Base-by-base conservation (phyloP, 768 basidiomycete genomes). In the Glaciozyma antarctica region DNA sequence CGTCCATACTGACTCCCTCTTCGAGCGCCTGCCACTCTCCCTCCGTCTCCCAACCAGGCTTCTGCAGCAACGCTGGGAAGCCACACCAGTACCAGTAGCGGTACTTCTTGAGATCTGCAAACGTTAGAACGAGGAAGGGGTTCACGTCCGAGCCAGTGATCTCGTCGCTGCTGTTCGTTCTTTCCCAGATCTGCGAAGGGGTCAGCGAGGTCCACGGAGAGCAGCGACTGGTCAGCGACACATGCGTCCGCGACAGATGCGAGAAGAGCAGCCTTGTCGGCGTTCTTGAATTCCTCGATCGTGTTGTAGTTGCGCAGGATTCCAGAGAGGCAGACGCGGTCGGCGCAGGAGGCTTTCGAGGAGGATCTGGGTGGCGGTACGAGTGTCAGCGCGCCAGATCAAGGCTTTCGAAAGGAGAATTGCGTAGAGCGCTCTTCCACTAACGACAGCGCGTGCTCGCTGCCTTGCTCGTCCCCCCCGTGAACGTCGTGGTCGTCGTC, bases 1-100 rank as follows among this genome's bases (percentile, higher is more conserved):
- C 22, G 16, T 55, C 44, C 30, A 21, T 16, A 10, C 38, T n/a
- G 21, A 56, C 3, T 22, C 13, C 57, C 15, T 10, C 57, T 1
- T 45, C 24, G 2, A 44, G 15, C n/a, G 38, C n/a, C n/a, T 41
- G 9, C 58, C 58, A 59, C 58, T 59, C 58, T 30, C 58, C 45
- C 30, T 12, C 60, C 9, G 64, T 13, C 30, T 70, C 58, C 69
- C 69, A 70, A 5, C 62, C 84, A 10, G 95, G 92, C 71, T 89
- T 90, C 26, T 88, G 80, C 0, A 86, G 86, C 69, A 97, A 86
- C 0, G 93, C 90, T 3, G 95, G 94, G 76, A 97, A 95, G 0
- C 88, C 88, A 74, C 97, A 97, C 95, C 94, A 99, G 77, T 97
- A 97, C 74, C 86, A 92, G 75, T 91, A 98, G 71, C 86, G 87